A percentile compares a stretch with the other conserved stretches of the same genome.
These are phyloP conservation scores for Neocucurbitaria cava DNA, from an alignment of 2,329 filamentous ascomycete species.

Conservation along the genomic window DNA sequence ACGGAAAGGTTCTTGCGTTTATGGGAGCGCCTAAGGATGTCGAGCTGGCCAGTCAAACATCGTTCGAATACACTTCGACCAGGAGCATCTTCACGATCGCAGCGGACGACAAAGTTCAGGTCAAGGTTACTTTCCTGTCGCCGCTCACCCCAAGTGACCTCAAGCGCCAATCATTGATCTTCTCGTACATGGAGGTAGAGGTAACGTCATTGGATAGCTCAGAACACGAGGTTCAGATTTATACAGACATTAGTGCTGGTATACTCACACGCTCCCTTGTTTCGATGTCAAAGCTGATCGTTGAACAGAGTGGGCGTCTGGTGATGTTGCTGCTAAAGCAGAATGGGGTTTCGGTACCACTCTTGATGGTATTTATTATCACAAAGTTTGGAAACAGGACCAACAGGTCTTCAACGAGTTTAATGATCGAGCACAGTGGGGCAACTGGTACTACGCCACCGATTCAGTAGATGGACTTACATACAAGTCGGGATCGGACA, in stretches of 20 bases:
- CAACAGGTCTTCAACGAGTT: constrained; percentile 57
- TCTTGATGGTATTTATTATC: constrained; percentile 61
- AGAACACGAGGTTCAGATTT: constrained; percentile 71
- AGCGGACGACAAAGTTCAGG: constrained; percentile 65
- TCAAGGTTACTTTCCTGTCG: constrained; percentile 75
- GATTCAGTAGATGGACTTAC: constrained; percentile 51
- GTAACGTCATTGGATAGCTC: constrained; percentile 68
- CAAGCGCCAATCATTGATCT: constrained; percentile 70
- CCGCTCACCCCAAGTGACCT: constrained; percentile 72
- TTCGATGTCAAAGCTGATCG: constrained; percentile 14
- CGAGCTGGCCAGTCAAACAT: constrained; percentile 63
- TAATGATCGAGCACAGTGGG: constrained; percentile 60
- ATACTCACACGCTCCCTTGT: constrained; percentile 29
- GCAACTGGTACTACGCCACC: constrained; percentile 60
- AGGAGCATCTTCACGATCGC: constrained; percentile 73
- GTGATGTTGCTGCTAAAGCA: constrained; percentile 62
- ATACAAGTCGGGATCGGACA: constrained; percentile 56
- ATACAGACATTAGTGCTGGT: constrained; percentile 76
- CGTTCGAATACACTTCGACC: constrained; percentile 75
- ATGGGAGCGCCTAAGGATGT: constrained; percentile 59
- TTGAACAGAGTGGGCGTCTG: constrained; percentile 72
- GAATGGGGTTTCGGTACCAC: constrained; percentile 66
- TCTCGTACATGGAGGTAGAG: constrained; percentile 72
- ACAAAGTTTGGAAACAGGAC: constrained; percentile 60
- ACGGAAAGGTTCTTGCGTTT: constrained; percentile 49